phyloP scores from a whole-genome alignment of 208 protist species.

The Acanthamoeba divionensis region DNA sequence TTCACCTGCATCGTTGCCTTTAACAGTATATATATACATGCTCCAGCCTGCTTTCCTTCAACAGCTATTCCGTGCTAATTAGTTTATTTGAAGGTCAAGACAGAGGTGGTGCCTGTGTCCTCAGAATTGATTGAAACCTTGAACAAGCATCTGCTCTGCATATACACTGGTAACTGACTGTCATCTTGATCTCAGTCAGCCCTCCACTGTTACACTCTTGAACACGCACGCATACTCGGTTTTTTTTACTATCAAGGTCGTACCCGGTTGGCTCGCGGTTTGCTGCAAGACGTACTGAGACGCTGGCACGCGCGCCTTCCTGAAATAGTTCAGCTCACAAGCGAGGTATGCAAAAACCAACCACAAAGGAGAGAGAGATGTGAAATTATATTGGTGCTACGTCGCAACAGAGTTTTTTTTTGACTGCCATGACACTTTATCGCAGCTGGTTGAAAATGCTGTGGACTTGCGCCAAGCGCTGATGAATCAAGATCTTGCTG shows the following conservation, averaged over 20 bases:
- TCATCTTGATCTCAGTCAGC: neutral
- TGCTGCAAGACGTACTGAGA: constrained; percentile 63
- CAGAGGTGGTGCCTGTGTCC: neutral
- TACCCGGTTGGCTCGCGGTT: constrained; percentile 54
- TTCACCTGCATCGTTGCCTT: neutral
- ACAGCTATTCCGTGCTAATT: neutral
- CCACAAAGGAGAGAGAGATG: neutral
- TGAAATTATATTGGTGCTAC: neutral
- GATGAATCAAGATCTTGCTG: neutral
- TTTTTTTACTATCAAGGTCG: neutral
- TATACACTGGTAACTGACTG: constrained; percentile 63
- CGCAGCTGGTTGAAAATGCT: neutral
- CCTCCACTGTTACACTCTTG: neutral
- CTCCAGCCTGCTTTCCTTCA: neutral
- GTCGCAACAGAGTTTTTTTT: neutral
- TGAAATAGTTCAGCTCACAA: neutral
- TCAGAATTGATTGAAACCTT: neutral
- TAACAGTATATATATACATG: neutral
- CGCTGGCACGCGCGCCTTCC: constrained; percentile 39
- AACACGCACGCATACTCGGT: neutral
- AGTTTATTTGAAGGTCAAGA: neutral
- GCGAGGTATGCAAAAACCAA: neutral
- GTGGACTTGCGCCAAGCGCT: neutral
- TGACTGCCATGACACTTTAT: neutral
- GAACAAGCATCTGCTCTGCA: constrained; percentile 54